Evolutionary conservation across 1,284 basidiomycete genomes (phyloP).

Genomic region (Coriolopsis trogii): DNA sequence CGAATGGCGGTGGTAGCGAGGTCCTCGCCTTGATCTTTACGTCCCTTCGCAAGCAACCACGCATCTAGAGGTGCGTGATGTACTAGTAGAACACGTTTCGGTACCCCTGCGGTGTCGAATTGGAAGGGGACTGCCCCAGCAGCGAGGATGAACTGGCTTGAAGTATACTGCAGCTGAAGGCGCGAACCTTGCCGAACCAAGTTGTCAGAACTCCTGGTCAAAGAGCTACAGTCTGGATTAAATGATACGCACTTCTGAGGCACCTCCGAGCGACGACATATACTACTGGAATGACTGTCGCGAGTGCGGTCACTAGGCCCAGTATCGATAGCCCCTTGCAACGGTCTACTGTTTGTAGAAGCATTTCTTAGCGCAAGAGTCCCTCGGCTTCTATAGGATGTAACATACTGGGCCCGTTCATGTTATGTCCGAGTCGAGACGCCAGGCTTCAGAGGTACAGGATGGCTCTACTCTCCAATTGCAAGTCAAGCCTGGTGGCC

Average conservation of each 20-base stretch:
- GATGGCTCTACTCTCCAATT: too few species aligned
- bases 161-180: slow-evolving; percentile 12
- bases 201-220: neutral
- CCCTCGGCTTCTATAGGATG: too few species aligned
- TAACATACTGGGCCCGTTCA: too few species aligned
- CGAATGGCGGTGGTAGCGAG: slow-evolving; percentile 50
- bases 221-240: neutral
- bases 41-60: slow-evolving; percentile 60
- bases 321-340: neutral
- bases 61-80: slow-evolving; percentile 29
- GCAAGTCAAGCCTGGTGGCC: too few species aligned
- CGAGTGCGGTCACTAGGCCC: neutral
- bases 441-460: too few species aligned
- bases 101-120: slow-evolving; percentile 12
- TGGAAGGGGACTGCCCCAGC: slow-evolving; percentile 22
- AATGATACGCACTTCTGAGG: neutral
- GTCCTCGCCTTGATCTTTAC: slow-evolving; percentile 58
- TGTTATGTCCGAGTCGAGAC: too few species aligned
- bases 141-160: slow-evolving; percentile 20
- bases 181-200: slow-evolving; percentile 1
- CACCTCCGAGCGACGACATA: neutral
- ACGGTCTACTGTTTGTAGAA: too few species aligned
- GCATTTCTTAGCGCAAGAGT: too few species aligned
- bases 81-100: slow-evolving; percentile 17
- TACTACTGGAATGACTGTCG: slow-evolving; percentile 2